Evolutionary conservation across 1,284 basidiomycete species (phyloP).

Genomic region (Hemileia vastatrix): DNA sequence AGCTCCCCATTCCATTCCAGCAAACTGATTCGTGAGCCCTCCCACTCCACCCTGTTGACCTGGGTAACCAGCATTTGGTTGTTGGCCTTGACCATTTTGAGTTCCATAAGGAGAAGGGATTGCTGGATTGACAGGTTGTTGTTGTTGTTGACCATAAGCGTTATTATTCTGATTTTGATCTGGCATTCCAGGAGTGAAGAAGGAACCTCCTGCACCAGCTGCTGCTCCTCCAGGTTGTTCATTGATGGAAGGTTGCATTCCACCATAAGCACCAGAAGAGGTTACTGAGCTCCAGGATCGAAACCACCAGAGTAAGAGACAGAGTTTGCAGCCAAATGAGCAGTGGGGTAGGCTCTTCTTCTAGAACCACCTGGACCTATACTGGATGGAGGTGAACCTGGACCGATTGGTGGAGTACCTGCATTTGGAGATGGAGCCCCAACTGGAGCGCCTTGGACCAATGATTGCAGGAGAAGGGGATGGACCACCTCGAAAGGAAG

Average conservation of each 20-base stretch:
- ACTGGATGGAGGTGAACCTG: constrained; percentile 24
- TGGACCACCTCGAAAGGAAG: constrained; percentile 25
- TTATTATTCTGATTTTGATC: constrained; percentile 4
- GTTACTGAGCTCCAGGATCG: constrained; percentile 26
- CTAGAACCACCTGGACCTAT: constrained; percentile 28
- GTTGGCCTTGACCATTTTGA: neutral
- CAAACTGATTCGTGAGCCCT: constrained; percentile 37
- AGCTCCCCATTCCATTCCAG: constrained; percentile 34
- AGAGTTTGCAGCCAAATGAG: constrained; percentile 40
- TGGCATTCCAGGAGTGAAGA: constrained; percentile 26
- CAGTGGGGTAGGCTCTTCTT: constrained; percentile 40
- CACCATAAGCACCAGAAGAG: constrained; percentile 22
- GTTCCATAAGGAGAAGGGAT: constrained; percentile 7
- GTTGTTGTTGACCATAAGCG: neutral
- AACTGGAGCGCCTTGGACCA: constrained; percentile 30
- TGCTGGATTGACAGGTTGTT: neutral
- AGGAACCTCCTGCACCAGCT: constrained; percentile 23
- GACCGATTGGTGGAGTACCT: neutral
- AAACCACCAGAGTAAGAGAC: constrained; percentile 36
- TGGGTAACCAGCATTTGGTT: constrained; percentile 20
- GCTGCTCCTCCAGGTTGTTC: constrained; percentile 26
- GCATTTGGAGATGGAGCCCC: constrained; percentile 18
- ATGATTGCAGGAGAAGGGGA: constrained; percentile 26
- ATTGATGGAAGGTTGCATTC: constrained; percentile 25
- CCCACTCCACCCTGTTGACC: constrained; percentile 24